Evolutionary conservation across 2,329 filamentous ascomycete species (phyloP).

Genomic region (Bertia moriformis): DNA sequence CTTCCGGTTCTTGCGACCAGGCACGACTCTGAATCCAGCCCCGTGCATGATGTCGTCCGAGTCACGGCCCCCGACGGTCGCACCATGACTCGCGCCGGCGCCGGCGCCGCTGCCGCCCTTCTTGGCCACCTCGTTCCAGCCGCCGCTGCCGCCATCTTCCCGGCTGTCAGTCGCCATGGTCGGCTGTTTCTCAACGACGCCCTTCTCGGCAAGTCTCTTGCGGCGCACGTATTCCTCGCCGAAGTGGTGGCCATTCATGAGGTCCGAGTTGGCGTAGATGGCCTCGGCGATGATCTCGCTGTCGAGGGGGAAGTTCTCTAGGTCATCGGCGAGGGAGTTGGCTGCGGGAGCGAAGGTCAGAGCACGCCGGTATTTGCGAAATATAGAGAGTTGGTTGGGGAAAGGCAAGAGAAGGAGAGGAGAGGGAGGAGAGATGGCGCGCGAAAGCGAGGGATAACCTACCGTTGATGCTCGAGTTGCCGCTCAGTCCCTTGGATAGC

Average conservation of each 20-base stretch:
- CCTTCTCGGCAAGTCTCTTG: conserved; percentile 85
- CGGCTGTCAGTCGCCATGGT: too few species aligned
- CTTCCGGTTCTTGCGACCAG: conserved; percentile 82
- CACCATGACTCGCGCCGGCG: conserved; percentile 29
- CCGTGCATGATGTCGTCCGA: conserved; percentile 25
- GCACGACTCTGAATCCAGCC: conserved; percentile 76
- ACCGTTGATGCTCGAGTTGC: conserved; percentile 46
- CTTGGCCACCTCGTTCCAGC: conserved; percentile 96
- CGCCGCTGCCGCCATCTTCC: conserved; percentile 42
- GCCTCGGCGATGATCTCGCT: conserved; percentile 74
- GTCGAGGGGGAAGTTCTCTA: conserved; percentile 65
- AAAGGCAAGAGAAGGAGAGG: neutral
- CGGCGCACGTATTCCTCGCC: conserved; percentile 87
- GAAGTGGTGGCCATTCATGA: conserved; percentile 84
- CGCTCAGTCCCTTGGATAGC: conserved; percentile 62
- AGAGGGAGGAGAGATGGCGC: conserved; percentile 5
- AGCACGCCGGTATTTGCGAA: conserved; percentile 3
- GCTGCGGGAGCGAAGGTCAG: conserved; percentile 44
- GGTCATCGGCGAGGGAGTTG: conserved; percentile 64
- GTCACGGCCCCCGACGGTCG: conserved; percentile 16
- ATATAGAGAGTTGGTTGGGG: conserved; percentile 14
- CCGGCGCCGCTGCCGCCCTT: conserved; percentile 56
- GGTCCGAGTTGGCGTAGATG: conserved; percentile 73
- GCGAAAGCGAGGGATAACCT: conserved; percentile 15
- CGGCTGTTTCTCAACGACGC: conserved; percentile 64